phyloP scores from a whole-genome alignment of 495 filamentous ascomycete species.

The Trichoderma asperelloides region DNA sequence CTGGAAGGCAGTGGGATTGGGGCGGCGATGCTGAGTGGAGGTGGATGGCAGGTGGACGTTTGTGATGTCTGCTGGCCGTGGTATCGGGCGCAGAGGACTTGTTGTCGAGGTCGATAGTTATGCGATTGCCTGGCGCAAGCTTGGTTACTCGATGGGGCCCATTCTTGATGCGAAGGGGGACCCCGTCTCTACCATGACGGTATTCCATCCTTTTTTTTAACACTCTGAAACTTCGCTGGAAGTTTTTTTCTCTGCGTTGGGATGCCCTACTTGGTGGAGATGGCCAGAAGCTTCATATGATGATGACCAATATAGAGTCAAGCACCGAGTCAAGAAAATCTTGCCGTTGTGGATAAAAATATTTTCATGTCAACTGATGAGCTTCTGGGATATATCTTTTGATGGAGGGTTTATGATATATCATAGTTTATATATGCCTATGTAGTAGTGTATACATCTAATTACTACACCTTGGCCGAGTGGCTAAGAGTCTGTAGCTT shows the following conservation, averaged over 20 bases:
- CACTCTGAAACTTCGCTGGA: slow-evolving; percentile 42
- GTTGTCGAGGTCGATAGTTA: slow-evolving; percentile 97
- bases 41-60: slow-evolving; percentile 30
- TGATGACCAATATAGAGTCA: slow-evolving; percentile 99
- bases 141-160: slow-evolving; percentile 99
- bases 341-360: slow-evolving; percentile 10
- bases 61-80: slow-evolving; percentile 28
- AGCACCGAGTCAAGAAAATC: slow-evolving; percentile 64
- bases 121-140: slow-evolving; percentile 76
- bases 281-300: slow-evolving; percentile 71
- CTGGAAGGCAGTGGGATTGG: slow-evolving; percentile 31
- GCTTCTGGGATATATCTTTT: background rate
- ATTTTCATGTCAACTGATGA: slow-evolving; percentile 6
- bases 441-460: too few species aligned
- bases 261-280: slow-evolving; percentile 49
- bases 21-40: slow-evolving; percentile 29
- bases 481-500: background rate
- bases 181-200: slow-evolving; percentile 15
- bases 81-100: slow-evolving; percentile 36
- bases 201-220: slow-evolving; percentile 26
- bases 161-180: slow-evolving; percentile 97
- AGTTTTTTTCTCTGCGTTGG: slow-evolving; percentile 20
- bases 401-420: background rate
- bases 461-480: background rate
- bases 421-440: too few species aligned